phyloP scores from a whole-genome alignment of 2,329 filamentous ascomycete species.

The Penicillium janthinellum region DNA sequence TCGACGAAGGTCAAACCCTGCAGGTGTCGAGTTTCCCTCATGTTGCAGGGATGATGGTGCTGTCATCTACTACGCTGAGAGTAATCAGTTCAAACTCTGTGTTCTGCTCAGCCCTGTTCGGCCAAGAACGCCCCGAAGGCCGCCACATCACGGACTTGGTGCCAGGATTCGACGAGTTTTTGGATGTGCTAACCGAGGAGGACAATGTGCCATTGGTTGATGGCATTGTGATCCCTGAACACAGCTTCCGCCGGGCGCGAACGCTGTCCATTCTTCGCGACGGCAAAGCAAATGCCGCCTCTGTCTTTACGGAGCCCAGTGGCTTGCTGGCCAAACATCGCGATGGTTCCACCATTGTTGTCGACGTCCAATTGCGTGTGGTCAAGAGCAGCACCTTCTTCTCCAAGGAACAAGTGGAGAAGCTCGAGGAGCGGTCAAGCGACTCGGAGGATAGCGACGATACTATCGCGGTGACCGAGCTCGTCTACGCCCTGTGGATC shows the following conservation, averaged over 20 bases:
- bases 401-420: conserved; percentile 61
- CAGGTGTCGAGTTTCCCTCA: conserved; percentile 93
- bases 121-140: conserved; percentile 80
- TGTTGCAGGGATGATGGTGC: conserved; percentile 93
- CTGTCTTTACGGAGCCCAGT: conserved; percentile 78
- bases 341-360: conserved; percentile 87
- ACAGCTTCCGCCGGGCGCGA: conserved; percentile 87
- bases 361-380: conserved; percentile 95
- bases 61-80: conserved; percentile 74
- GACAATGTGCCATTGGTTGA: conserved; percentile 82
- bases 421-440: conserved; percentile 64
- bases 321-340: conserved; percentile 84
- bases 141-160: conserved; percentile 77
- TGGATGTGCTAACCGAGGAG: conserved; percentile 80
- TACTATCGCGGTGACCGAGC: conserved; percentile 63
- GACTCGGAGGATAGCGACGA: conserved; percentile 50
- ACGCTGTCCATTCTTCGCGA: conserved; percentile 82
- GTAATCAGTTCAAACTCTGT: conserved; percentile 94
- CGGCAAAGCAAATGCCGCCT: conserved; percentile 74
- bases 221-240: conserved; percentile 95
- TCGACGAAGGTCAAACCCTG: conserved; percentile 69
- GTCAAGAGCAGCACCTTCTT: conserved; percentile 81
- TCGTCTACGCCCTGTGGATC: conserved; percentile 95
- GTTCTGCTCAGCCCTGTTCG: conserved; percentile 90
- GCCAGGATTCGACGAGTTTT: conserved; percentile 81